These are phyloP conservation scores for Globisporangium paroecandrum DNA, from an alignment of 352 stramenopile species.

Conservation along the genomic window DNA sequence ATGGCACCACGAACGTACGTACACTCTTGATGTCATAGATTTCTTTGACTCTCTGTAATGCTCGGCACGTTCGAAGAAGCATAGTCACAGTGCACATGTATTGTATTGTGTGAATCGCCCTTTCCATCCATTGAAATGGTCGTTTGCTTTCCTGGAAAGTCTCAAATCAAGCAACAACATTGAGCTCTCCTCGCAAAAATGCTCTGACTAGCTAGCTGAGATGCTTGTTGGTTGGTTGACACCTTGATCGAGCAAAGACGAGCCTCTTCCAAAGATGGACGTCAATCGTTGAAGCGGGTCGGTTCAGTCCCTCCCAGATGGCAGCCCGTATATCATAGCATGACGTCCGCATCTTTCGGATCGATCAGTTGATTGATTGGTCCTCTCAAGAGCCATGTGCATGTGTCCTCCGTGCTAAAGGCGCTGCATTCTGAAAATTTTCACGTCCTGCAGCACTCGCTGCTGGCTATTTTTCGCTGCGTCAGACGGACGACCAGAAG, in stretches of 20 bases:
- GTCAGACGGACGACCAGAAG: neutral
- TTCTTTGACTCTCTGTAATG: neutral
- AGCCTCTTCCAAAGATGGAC: neutral
- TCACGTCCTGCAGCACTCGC: slow-evolving; percentile 55
- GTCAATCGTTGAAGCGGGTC: neutral
- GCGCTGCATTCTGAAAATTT: slow-evolving; percentile 56
- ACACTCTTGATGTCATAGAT: neutral
- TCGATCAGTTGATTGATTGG: neutral
- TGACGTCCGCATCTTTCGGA: neutral
- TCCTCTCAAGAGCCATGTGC: neutral
- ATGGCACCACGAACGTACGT: neutral
- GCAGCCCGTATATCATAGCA: neutral
- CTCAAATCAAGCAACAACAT: too few relatives aligned
- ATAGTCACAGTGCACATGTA: neutral
- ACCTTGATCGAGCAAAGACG: neutral
- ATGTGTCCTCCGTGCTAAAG: slow-evolving; percentile 8
- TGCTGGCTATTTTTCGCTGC: slow-evolving; percentile 17
- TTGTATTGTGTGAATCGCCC: neutral
- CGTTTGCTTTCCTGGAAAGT: too few relatives aligned
- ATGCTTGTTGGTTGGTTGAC: neutral
- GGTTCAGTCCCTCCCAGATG: neutral
- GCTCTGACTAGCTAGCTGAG: neutral
- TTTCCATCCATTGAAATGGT: neutral
- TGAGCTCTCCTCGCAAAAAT: neutral
- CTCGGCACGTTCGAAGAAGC: neutral